Conservation (phyloP, 208 protist species). For the Leishmania major region DNA sequence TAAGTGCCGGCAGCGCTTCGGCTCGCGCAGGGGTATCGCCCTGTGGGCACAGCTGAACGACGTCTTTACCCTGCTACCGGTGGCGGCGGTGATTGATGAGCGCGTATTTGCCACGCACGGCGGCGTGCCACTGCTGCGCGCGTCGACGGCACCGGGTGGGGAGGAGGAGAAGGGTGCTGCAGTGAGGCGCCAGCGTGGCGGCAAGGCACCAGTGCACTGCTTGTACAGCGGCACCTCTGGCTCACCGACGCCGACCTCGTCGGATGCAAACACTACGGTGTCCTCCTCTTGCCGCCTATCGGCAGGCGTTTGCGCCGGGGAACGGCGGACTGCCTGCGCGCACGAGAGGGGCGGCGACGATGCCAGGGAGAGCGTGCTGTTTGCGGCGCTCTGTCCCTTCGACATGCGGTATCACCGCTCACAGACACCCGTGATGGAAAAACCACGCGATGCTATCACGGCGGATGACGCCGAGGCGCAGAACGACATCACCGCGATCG, state of each 20-base stretch:
- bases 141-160: background rate
- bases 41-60: conserved; percentile 79
- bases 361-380: background rate
- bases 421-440: background rate
- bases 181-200: background rate
- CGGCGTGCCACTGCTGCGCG: conserved; percentile 75
- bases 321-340: background rate
- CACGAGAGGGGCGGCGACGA: background rate
- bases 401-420: background rate
- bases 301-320: background rate
- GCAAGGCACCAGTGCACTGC: background rate
- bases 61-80: conserved; percentile 70
- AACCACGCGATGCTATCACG: background rate
- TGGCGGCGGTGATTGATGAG: conserved; percentile 87
- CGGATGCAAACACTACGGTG: background rate
- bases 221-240: conserved; percentile 8
- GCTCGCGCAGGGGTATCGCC: conserved; percentile 38
- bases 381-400: background rate
- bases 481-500: background rate
- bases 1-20: conserved; percentile 79
- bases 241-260: background rate
- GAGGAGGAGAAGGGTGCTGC: background rate
- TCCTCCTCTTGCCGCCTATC: background rate
- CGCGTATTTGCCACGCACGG: conserved; percentile 87
- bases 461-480: background rate